Evolutionary conservation across 352 stramenopile species (phyloP).

Genomic region (Globisporangium barbulae): DNA sequence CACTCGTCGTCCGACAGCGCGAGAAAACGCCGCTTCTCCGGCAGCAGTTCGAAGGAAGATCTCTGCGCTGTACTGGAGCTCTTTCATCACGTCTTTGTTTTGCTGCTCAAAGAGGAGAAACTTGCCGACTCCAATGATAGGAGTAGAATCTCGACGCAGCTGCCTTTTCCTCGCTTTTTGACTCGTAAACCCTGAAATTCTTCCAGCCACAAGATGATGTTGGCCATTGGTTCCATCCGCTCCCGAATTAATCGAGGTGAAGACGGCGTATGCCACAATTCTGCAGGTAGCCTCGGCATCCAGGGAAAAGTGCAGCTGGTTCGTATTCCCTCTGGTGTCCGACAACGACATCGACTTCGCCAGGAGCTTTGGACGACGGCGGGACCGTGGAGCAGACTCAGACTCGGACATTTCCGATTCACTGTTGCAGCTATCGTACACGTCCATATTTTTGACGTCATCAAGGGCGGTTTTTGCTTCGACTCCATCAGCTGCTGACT

Average conservation of each 20-base stretch:
- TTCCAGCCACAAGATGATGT: slow-evolving; percentile 15
- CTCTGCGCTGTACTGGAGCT: slow-evolving; percentile 86
- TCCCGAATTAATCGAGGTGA: slow-evolving; percentile 43
- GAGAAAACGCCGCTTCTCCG: slow-evolving; percentile 73
- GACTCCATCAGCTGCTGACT: slow-evolving; percentile 25
- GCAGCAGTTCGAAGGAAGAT: slow-evolving; percentile 68
- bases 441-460: slow-evolving; percentile 35
- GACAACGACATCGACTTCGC: slow-evolving; percentile 22
- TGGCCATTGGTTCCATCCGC: slow-evolving; percentile 20
- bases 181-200: slow-evolving; percentile 30
- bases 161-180: slow-evolving; percentile 74
- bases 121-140: slow-evolving; percentile 69
- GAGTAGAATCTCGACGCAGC: slow-evolving; percentile 63
- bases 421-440: slow-evolving; percentile 81
- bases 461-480: slow-evolving; percentile 32
- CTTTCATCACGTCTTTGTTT: slow-evolving; percentile 90
- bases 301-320: slow-evolving; percentile 78
- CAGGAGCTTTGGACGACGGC: slow-evolving; percentile 20
- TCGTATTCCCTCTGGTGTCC: slow-evolving; percentile 32
- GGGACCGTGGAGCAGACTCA: slow-evolving; percentile 33
- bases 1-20: slow-evolving; percentile 54
- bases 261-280: slow-evolving; percentile 77
- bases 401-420: slow-evolving; percentile 84
- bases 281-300: slow-evolving; percentile 79
- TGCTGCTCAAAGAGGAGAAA: slow-evolving; percentile 88